Percentiles rank a stretch among this genome's conserved stretches.
These are phyloP conservation scores for Vaccinium myrtillus DNA, from an alignment of 148 eudicot species.

Conservation along the genomic window DNA sequence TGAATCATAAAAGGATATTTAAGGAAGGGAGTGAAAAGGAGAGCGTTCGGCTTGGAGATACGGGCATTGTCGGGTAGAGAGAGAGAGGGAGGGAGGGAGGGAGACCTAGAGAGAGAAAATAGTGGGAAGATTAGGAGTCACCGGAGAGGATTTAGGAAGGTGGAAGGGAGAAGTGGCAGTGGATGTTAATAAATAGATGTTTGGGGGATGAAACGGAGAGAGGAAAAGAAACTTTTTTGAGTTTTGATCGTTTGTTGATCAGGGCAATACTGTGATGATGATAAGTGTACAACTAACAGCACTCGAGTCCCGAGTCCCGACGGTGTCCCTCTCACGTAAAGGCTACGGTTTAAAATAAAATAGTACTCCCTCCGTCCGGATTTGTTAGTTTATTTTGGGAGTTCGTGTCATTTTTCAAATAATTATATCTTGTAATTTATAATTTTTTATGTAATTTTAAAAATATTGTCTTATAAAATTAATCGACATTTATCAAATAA, in stretches of 20 bases:
- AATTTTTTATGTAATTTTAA: too few relatives aligned
- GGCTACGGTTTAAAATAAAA: constrained; percentile 8
- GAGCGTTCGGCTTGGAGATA: constrained; percentile 5
- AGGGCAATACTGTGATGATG: neutral
- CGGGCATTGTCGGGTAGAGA: neutral
- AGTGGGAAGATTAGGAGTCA: neutral
- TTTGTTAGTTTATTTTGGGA: too few relatives aligned
- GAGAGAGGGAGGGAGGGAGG: neutral
- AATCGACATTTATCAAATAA: too few relatives aligned
- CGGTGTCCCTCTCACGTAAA: constrained; percentile 19
- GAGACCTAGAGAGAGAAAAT: neutral
- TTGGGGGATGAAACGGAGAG: constrained; percentile 16
- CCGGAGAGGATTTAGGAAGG: neutral
- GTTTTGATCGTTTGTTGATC: neutral
- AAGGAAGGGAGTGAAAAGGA: neutral
- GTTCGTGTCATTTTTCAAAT: too few relatives aligned
- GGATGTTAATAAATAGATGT: neutral
- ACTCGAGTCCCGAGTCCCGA: neutral
- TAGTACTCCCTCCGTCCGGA: too few relatives aligned
- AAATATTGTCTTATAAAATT: too few relatives aligned
- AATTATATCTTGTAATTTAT: too few relatives aligned
- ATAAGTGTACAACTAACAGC: constrained; percentile 1
- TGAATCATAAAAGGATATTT: neutral
- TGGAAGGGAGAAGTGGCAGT: constrained; percentile 1
- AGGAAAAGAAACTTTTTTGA: neutral